Evolutionary conservation across 129 eudicot species (phyloP).

Genomic region (Smallanthus sonchifolius): DNA sequence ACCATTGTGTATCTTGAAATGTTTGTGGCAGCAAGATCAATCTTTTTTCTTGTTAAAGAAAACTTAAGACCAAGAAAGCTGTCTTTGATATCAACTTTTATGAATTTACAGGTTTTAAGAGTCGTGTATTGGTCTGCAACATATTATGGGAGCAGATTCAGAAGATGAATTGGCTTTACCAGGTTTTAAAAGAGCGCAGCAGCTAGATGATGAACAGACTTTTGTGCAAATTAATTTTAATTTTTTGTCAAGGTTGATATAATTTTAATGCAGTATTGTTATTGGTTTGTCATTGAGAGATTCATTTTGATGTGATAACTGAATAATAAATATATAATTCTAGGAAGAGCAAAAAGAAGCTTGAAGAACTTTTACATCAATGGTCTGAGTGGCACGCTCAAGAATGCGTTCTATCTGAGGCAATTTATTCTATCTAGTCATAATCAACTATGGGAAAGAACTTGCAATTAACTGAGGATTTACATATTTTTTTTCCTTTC

Average conservation of each 20-base stretch:
- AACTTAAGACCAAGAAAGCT: background rate
- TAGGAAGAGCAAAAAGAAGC: constrained; percentile 50
- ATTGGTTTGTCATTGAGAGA: background rate
- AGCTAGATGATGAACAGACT: constrained; percentile 19
- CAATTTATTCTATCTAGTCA: background rate
- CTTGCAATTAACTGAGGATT: background rate
- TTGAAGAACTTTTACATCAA: constrained; percentile 39
- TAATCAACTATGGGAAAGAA: background rate
- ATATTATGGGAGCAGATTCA: constrained; percentile 7
- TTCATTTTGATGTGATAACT: background rate
- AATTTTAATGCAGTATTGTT: background rate
- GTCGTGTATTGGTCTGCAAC: background rate
- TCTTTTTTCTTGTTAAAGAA: background rate
- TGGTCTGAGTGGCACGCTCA: constrained; percentile 55
- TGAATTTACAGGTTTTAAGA: constrained; percentile 11
- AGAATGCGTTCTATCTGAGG: constrained; percentile 34
- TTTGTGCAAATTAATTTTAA: constrained; percentile 28
- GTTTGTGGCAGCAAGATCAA: background rate
- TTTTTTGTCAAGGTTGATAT: constrained; percentile 31
- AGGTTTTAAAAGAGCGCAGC: constrained; percentile 20
- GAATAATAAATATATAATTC: background rate
- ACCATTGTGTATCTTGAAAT: constrained; percentile 3
- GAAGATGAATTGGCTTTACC: constrained; percentile 8
- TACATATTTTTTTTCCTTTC: background rate
- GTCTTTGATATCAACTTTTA: background rate